Evolutionary conservation across 2,329 filamentous ascomycete genomes (phyloP).

Genomic region (Coniochaeta prunicola): DNA sequence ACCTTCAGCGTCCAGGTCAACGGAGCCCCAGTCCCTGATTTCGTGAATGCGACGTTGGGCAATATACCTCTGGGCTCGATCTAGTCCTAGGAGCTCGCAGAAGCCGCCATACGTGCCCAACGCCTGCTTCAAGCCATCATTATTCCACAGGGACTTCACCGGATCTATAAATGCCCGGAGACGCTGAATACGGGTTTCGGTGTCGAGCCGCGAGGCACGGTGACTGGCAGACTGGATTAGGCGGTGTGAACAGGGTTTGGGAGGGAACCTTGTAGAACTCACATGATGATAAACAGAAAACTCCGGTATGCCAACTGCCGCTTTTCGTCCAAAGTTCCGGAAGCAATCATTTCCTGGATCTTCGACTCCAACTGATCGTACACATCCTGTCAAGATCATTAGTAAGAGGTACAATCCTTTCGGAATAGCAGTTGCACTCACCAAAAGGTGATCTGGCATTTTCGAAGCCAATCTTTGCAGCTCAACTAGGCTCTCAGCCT

Average conservation of each 20-base stretch:
- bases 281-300: constrained; percentile 90
- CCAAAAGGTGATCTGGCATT: constrained; percentile 83
- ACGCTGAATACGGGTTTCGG: constrained; percentile 61
- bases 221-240: constrained; percentile 45
- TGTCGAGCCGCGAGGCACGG: constrained; percentile 69
- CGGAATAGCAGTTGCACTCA: constrained; percentile 27
- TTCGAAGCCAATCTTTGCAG: constrained; percentile 81
- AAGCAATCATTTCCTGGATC: constrained; percentile 70
- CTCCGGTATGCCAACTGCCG: constrained; percentile 80
- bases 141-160: constrained; percentile 73
- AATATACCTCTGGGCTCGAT: constrained; percentile 75
- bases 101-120: constrained; percentile 74
- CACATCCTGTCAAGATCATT: constrained; percentile 48
- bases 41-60: constrained; percentile 64
- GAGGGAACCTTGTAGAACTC: constrained; percentile 18
- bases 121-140: constrained; percentile 57
- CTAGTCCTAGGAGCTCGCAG: constrained; percentile 70
- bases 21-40: constrained; percentile 74
- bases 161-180: constrained; percentile 75
- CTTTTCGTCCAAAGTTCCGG: constrained; percentile 70
- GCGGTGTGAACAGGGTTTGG: background rate
- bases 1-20: constrained; percentile 71
- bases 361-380: constrained; percentile 82
- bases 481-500: constrained; percentile 77
- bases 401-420: background rate